Percentiles rank a stretch among this genome's conserved stretches.
Conservation (phyloP, 1,284 basidiomycete species). For the Vanrija sp. region DNA sequence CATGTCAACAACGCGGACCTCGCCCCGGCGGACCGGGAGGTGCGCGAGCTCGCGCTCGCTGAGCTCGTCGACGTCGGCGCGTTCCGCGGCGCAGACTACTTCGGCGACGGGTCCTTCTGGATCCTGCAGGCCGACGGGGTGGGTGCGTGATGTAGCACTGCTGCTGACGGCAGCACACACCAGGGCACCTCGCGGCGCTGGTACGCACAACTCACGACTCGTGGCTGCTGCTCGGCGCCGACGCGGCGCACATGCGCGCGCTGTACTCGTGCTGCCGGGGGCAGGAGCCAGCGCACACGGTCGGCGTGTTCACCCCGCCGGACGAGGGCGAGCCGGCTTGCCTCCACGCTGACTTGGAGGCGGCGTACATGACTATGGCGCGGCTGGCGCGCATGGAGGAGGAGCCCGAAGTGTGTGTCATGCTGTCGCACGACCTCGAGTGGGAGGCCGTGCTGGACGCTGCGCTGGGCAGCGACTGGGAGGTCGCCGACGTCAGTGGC, state of each 20-base stretch:
- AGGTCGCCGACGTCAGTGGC: background rate
- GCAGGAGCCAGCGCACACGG: background rate
- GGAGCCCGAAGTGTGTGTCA: background rate
- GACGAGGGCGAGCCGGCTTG: background rate
- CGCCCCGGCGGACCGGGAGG: too few relatives aligned
- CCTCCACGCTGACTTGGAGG: too few relatives aligned
- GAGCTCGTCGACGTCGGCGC: background rate
- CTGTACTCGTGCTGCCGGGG: constrained; percentile 1
- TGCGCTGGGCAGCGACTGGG: background rate
- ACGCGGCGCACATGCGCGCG: constrained; percentile 3
- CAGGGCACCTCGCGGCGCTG: constrained; percentile 1
- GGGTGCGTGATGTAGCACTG: too few relatives aligned
- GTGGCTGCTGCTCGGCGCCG: constrained; percentile 1
- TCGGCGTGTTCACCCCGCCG: background rate
- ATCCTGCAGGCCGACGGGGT: constrained; percentile 1
- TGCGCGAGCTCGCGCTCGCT: too few relatives aligned
- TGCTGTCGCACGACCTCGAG: constrained; percentile 3
- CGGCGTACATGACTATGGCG: constrained; percentile 1
- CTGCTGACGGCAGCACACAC: background rate
- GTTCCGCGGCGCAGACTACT: constrained; percentile 2
- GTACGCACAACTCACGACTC: background rate
- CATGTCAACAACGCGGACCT: background rate
- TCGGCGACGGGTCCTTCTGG: constrained; percentile 4
- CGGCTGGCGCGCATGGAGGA: constrained; percentile 1
- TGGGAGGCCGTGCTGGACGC: constrained; percentile 1